Conservation (phyloP, 441 rosid genomes). For the Bruguiera hainesii region DNA sequence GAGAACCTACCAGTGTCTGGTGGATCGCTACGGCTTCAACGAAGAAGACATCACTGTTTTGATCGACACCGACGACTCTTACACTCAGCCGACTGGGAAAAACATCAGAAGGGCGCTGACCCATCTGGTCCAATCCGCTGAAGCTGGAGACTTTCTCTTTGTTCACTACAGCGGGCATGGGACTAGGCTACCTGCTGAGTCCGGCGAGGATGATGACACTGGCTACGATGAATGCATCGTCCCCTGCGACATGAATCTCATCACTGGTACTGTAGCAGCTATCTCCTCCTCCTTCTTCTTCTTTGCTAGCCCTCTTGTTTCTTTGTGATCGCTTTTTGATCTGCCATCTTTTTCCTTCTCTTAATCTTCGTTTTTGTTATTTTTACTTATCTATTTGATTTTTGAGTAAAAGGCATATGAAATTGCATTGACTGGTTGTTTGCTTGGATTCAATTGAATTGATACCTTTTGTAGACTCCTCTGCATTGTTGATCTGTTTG, state of each 20-base stretch:
- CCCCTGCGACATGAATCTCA: conserved; percentile 94
- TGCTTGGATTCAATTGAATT: no score
- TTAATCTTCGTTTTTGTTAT: no score
- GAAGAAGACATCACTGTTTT: conserved; percentile 61
- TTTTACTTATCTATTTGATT: no score
- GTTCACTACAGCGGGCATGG: conserved; percentile 97
- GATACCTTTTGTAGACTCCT: no score
- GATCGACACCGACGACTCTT: conserved; percentile 70
- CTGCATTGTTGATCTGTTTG: no score
- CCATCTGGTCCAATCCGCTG: conserved; percentile 54
- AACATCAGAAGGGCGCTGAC: conserved; percentile 63
- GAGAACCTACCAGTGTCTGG: conserved; percentile 62
- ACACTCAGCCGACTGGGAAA: conserved; percentile 64
- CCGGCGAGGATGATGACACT: conserved; percentile 94
- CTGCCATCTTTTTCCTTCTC: not conserved
- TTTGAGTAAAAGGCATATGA: no score
- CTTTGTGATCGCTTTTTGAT: not conserved
- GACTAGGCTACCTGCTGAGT: conserved; percentile 94
- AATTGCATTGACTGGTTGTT: no score
- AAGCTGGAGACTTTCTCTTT: conserved; percentile 59
- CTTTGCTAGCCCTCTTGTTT: no score
- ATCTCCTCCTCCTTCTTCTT: not conserved
- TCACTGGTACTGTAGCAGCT: conserved; percentile 46
- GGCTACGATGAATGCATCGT: conserved; percentile 94
- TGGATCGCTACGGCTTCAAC: conserved; percentile 66